Evolutionary conservation across 208 protist genomes (phyloP).

Genomic region (Wallacemonas sp.): DNA sequence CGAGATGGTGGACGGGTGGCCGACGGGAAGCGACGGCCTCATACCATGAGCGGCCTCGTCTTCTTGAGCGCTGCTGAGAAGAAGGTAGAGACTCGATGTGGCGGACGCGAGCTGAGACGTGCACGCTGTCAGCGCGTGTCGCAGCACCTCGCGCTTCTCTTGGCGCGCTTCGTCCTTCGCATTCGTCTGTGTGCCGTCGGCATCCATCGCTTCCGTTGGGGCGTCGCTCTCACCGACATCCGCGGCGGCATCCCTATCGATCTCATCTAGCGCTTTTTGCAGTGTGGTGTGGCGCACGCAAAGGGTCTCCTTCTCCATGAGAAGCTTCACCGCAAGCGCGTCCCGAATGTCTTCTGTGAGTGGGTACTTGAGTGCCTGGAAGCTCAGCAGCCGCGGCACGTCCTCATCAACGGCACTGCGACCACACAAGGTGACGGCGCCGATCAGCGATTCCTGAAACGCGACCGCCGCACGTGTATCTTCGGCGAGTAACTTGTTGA

Average conservation of each 20-base stretch:
- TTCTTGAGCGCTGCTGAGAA: neutral
- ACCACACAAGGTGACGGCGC: constrained; percentile 33
- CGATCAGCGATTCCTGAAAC: constrained; percentile 34
- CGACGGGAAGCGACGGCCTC: neutral
- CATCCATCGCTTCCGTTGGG: neutral
- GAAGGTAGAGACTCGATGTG: neutral
- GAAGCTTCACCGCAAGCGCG: constrained; percentile 34
- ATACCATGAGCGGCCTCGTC: neutral
- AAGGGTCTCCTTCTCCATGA: constrained; percentile 24
- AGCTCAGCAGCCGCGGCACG: constrained; percentile 44
- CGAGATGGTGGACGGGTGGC: constrained; percentile 9
- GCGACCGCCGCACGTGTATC: constrained; percentile 24
- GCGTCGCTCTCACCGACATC: neutral
- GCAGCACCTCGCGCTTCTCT: neutral
- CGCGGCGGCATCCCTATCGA: neutral
- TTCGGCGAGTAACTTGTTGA: constrained; percentile 52
- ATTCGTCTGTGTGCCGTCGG: neutral
- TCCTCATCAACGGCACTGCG: constrained; percentile 19
- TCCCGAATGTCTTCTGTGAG: constrained; percentile 39
- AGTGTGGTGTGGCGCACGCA: neutral
- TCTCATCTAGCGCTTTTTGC: neutral
- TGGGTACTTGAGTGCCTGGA: constrained; percentile 28
- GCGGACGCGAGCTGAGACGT: neutral
- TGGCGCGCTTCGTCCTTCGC: too few relatives aligned
- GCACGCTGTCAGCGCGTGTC: neutral